phyloP scores from a whole-genome alignment of 2,329 filamentous ascomycete species.

The Trichocomaceae sp. region DNA sequence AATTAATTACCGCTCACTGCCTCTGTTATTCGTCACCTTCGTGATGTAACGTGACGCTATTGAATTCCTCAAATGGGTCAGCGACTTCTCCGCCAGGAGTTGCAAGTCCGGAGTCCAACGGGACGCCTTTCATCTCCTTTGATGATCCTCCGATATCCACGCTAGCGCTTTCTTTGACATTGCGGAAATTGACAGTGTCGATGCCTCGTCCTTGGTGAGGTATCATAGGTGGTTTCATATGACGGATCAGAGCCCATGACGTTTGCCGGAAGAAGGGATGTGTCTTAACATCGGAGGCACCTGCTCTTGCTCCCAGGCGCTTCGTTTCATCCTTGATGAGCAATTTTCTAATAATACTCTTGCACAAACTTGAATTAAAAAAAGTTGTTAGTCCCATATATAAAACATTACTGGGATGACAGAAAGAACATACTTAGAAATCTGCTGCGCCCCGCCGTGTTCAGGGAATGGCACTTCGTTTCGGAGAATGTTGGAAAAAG shows the following conservation, averaged over 20 bases:
- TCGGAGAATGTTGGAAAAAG: slow-evolving; percentile 91
- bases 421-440: slow-evolving; percentile 71
- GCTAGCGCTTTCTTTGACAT: slow-evolving; percentile 94
- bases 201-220: slow-evolving; percentile 83
- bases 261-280: slow-evolving; percentile 95
- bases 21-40: slow-evolving; percentile 67
- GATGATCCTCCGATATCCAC: slow-evolving; percentile 58
- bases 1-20: background rate
- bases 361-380: slow-evolving; percentile 64
- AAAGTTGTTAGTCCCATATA: background rate
- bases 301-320: slow-evolving; percentile 84
- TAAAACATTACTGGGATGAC: background rate
- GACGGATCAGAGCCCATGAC: slow-evolving; percentile 92
- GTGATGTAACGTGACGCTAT: slow-evolving; percentile 94
- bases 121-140: slow-evolving; percentile 63
- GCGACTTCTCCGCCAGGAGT: slow-evolving; percentile 75
- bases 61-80: slow-evolving; percentile 98
- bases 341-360: slow-evolving; percentile 90
- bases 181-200: slow-evolving; percentile 94
- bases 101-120: slow-evolving; percentile 74
- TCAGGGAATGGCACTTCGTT: slow-evolving; percentile 97
- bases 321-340: slow-evolving; percentile 97
- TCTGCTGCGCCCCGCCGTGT: slow-evolving; percentile 71
- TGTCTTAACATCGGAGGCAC: slow-evolving; percentile 91
- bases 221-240: slow-evolving; percentile 96